These are phyloP conservation scores for Fusarium sp. DNA, from an alignment of 2,329 filamentous ascomycete genomes.

Conservation along the genomic window DNA sequence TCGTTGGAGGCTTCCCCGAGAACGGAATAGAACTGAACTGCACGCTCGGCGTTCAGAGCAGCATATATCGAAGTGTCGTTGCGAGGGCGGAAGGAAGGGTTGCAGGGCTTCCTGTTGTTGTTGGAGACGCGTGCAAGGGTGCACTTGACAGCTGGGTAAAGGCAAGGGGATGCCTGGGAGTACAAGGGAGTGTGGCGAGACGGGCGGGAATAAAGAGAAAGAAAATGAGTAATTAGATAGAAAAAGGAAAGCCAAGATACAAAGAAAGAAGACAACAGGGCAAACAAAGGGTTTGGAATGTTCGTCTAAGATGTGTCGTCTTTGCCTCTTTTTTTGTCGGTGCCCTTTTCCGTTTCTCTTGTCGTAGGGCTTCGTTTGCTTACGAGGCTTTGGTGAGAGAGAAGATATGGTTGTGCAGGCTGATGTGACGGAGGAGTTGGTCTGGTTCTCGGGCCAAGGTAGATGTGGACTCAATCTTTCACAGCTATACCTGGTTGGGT, in stretches of 20 bases:
- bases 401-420: conserved; percentile 39
- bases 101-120: conserved; percentile 3
- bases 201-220: conserved; percentile 9
- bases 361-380: conserved; percentile 24
- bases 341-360: not conserved
- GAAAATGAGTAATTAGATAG: conserved; percentile 1
- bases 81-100: conserved; percentile 24
- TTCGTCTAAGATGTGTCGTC: conserved; percentile 10
- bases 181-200: conserved; percentile 32
- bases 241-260: conserved; percentile 3
- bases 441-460: conserved; percentile 28
- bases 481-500: not conserved
- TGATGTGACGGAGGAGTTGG: conserved; percentile 42
- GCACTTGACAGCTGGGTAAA: conserved; percentile 12
- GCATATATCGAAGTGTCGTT: conserved; percentile 4
- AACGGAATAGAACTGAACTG: conserved; percentile 2
- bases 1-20: conserved; percentile 19
- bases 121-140: conserved; percentile 25
- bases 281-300: not conserved
- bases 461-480: conserved; percentile 24
- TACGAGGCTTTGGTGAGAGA: conserved; percentile 42
- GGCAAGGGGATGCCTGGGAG: conserved; percentile 28
- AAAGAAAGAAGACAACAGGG: not conserved
- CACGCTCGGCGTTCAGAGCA: conserved; percentile 11
- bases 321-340: not conserved